Conservation (phyloP, 768 basidiomycete genomes). For the Pleurotus sapidus region DNA sequence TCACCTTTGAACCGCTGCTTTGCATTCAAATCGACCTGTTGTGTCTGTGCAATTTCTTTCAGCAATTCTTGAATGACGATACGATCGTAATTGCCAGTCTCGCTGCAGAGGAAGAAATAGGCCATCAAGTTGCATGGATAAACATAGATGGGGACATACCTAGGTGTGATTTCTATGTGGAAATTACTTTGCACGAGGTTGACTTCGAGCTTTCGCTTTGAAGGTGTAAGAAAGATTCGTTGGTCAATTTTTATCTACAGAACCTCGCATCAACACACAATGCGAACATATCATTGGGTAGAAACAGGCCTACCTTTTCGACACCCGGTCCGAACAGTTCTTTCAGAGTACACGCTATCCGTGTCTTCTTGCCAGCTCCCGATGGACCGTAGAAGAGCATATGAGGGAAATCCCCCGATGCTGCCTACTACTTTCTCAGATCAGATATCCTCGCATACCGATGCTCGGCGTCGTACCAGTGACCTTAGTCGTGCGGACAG, state of each 20-base stretch:
- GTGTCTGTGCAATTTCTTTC: slow-evolving; percentile 98
- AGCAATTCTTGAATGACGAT: slow-evolving; percentile 95
- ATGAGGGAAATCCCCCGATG: slow-evolving; percentile 94
- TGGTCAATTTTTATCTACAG: slow-evolving; percentile 94
- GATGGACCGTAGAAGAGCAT: slow-evolving; percentile 97
- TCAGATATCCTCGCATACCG: not conserved
- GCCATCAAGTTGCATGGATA: not conserved
- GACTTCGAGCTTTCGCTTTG: slow-evolving; percentile 91
- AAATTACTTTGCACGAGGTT: slow-evolving; percentile 98
- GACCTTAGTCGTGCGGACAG: slow-evolving; percentile 80
- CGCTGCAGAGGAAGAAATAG: slow-evolving; percentile 43
- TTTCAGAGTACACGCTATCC: slow-evolving; percentile 85
- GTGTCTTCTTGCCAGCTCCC: slow-evolving; percentile 97
- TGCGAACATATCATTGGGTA: not conserved
- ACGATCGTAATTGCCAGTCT: slow-evolving; percentile 94
- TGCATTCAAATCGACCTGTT: slow-evolving; percentile 94
- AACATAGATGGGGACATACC: slow-evolving; percentile 42
- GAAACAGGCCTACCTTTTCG: slow-evolving; percentile 66
- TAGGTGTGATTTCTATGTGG: slow-evolving; percentile 97
- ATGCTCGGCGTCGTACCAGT: slow-evolving; percentile 45
- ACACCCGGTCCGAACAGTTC: slow-evolving; percentile 90
- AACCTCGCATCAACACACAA: too few relatives aligned
- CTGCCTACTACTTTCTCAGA: slow-evolving; percentile 46
- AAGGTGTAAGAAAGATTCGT: slow-evolving; percentile 91
- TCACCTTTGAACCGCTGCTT: slow-evolving; percentile 96